Base-by-base conservation (phyloP, 805 yeast genomes). In the Hanseniaspora vineae region DNA sequence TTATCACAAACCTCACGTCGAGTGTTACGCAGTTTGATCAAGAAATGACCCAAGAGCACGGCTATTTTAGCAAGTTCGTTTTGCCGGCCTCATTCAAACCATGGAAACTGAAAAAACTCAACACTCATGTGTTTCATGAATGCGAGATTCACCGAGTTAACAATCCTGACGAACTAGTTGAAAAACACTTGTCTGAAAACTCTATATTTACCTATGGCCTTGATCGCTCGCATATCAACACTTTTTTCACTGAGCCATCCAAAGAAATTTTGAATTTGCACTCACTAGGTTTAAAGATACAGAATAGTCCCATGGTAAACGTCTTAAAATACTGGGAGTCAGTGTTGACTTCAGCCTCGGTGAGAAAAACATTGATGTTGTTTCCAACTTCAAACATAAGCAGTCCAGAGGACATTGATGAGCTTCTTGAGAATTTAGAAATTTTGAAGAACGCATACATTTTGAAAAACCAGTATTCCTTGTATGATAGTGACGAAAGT, bases 1-100 rank as follows among this genome's bases (percentile, higher is more conserved):
- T 48, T 31, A 14, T 48, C 13, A 33, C 47, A 1, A 48, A 42
- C 29, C 40, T 48, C 5, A 44, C 12, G 1, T 42, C 35, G 2
- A 23, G 8, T 23, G 29, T 23, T 23, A 23, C 29, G 6, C 29
- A 23, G 8, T 23, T 23, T 23, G 29, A 23, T 23, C 29, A 23
- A 23, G 29, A 5, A 23, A 5, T 23, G 29, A 23, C 29, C 8
- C 29, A 47, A 47, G 50, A 48, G 4, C 42, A 35, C 6, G 42
- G 44, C 12, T 42, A 42, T 35, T 44, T 48, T n/a, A 17, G 39
- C n/a, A 48, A 48, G 14, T 44, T 19, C 23, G 23, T 19, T 1
- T 42, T 48, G n/a, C 50, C 50, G 8, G 42, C 17, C 33, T 33
- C 42, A 5, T 48, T 48, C 31, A 48, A 44, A 42, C 42, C 50